Percentiles rank a stretch among this genome's conserved stretches.
Evolutionary conservation across 257 asterid genomes (phyloP).

Genomic region (Parsonsia alboflavescens): DNA sequence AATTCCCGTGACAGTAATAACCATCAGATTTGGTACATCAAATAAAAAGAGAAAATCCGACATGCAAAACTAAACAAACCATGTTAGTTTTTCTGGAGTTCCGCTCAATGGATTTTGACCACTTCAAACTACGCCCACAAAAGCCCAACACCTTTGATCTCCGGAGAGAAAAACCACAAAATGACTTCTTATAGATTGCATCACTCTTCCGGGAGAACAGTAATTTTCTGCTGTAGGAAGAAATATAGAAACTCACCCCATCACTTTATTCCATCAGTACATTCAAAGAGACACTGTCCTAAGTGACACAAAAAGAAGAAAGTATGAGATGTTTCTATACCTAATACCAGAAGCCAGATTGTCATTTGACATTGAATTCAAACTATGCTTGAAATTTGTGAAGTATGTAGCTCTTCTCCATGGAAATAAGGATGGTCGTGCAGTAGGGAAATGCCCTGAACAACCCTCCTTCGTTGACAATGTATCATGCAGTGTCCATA

Average conservation of each 20-base stretch:
- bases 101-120: conserved; percentile 94
- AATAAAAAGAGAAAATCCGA: neutral
- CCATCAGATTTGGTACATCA: conserved; percentile 1
- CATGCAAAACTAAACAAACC: conserved; percentile 45
- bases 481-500: conserved; percentile 64
- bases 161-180: conserved; percentile 73
- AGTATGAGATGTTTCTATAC: conserved; percentile 33
- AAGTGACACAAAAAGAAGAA: conserved; percentile 11
- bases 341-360: conserved; percentile 40
- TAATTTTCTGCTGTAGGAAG: conserved; percentile 56
- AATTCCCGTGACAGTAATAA: neutral
- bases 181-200: conserved; percentile 76
- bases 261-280: neutral
- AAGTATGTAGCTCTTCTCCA: conserved; percentile 65
- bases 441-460: conserved; percentile 39
- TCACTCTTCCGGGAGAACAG: conserved; percentile 67
- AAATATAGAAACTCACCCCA: conserved; percentile 2
- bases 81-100: conserved; percentile 63
- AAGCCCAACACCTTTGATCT: conserved; percentile 74
- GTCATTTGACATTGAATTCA: conserved; percentile 35
- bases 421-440: conserved; percentile 49
- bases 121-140: conserved; percentile 78
- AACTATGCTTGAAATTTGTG: conserved; percentile 42
- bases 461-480: conserved; percentile 43
- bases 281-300: neutral